A percentile compares a stretch with the other conserved stretches of the same genome.
Evolutionary conservation across 2,329 filamentous ascomycete species (phyloP).

Genomic region (Magnaporthiopsis rhizophila): DNA sequence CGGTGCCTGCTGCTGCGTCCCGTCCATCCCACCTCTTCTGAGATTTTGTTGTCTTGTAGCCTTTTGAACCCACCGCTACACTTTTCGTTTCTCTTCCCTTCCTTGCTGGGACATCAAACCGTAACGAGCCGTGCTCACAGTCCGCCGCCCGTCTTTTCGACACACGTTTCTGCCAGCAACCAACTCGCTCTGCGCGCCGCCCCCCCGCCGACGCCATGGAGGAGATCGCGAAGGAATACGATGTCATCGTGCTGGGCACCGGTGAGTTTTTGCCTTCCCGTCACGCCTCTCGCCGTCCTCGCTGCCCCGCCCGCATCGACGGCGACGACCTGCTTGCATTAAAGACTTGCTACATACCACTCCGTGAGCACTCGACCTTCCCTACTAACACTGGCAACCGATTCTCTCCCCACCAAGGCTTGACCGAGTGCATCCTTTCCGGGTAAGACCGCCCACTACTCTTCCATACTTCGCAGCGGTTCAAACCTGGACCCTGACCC

Average conservation of each 20-base stretch:
- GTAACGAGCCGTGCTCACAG: not conserved
- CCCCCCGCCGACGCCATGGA: constrained; percentile 59
- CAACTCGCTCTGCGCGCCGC: not conserved
- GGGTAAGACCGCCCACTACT: constrained; percentile 50
- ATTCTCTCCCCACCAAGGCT: constrained; percentile 44
- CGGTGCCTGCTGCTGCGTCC: too few relatives aligned
- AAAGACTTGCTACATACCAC: too few relatives aligned
- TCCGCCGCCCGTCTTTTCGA: not conserved
- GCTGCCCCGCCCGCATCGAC: constrained; percentile 9
- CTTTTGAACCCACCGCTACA: not conserved
- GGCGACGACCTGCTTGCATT: not conserved
- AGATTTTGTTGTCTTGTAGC: too few relatives aligned
- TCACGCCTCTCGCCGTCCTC: not conserved
- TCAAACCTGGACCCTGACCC: not conserved
- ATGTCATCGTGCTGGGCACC: constrained; percentile 97
- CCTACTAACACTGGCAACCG: not conserved
- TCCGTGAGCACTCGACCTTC: too few relatives aligned
- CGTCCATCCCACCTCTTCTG: too few relatives aligned
- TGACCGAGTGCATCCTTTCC: constrained; percentile 98
- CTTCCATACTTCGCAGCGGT: too few relatives aligned
- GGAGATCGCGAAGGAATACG: constrained; percentile 96
- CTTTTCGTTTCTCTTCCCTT: not conserved
- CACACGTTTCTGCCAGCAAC: not conserved
- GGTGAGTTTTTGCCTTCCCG: constrained; percentile 48
- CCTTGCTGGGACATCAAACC: not conserved